These are phyloP conservation scores for Schwanniomyces etchellsii DNA, from an alignment of 1,139 yeast genomes.

Conservation along the genomic window DNA sequence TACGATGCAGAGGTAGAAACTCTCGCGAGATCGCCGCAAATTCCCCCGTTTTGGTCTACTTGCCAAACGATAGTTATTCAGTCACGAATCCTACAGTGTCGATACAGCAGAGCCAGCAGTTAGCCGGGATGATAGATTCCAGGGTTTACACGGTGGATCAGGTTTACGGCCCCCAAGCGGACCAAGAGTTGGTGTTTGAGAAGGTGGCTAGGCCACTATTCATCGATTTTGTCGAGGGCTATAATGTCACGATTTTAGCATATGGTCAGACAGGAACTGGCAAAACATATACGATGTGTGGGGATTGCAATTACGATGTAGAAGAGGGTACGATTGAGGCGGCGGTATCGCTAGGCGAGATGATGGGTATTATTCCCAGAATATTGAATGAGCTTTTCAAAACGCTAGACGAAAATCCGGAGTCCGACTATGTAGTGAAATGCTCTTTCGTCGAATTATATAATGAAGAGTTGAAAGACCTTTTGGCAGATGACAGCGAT, in stretches of 20 bases:
- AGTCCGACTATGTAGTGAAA: slow-evolving; percentile 50
- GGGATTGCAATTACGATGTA: slow-evolving; percentile 24
- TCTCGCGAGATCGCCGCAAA: slow-evolving; percentile 64
- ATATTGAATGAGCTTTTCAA: slow-evolving; percentile 52
- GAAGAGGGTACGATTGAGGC: slow-evolving; percentile 7
- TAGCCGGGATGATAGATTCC: slow-evolving; percentile 8
- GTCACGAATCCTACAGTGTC: slow-evolving; percentile 30
- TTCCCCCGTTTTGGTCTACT: slow-evolving; percentile 67
- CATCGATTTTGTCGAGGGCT: slow-evolving; percentile 61
- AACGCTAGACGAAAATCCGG: slow-evolving; percentile 19
- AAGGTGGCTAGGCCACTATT: slow-evolving; percentile 62
- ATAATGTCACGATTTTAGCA: slow-evolving; percentile 76
- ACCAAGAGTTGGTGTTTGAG: slow-evolving; percentile 52
- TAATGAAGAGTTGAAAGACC: slow-evolving; percentile 66
- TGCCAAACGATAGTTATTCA: slow-evolving; percentile 45
- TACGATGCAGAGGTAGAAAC: slow-evolving; percentile 82
- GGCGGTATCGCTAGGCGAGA: slow-evolving; percentile 15
- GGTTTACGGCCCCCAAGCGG: slow-evolving; percentile 68
- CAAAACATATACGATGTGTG: slow-evolving; percentile 85
- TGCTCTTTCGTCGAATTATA: slow-evolving; percentile 72
- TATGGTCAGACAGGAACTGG: slow-evolving; percentile 93
- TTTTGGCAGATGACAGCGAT: slow-evolving; percentile 40
- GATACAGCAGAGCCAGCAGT: slow-evolving; percentile 35
- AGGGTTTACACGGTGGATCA: slow-evolving; percentile 67
- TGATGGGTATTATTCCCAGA: slow-evolving; percentile 68